Base-by-base conservation (phyloP, 768 basidiomycete species). In the Boletus coccyginus region DNA sequence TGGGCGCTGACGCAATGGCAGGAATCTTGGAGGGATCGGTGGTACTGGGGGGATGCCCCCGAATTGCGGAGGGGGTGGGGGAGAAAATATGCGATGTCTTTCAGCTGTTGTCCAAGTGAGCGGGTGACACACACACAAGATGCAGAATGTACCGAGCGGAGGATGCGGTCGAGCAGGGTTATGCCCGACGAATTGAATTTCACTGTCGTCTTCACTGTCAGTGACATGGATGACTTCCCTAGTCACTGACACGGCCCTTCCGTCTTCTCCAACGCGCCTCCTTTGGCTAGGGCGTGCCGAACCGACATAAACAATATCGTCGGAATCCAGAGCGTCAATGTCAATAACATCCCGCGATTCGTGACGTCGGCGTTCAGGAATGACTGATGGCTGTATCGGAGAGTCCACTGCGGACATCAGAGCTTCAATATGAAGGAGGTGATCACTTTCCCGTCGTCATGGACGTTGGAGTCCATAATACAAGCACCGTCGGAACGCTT, bases 11-110 rank as follows among this genome's bases (percentile, higher is more conserved):
- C 70, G 76, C 58, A 75, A 59, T 6, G 76, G 75, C 31, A 78
- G 57, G 24, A 78, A 78, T 31, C 76, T 66, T 24, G 62, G 62
- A 1, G 79, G 79, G 12, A 80, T 60, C 17, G 59, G 67, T 14
- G 87, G 88, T 0, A 88, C 82, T 1, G 86, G 85, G 1, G 87
- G 88, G 5, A 79, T 69, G 2, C 66, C 57, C 17, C 61, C 63
- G 27, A 68, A 62, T 48, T 72, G 73, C 14, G 73, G 72, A 33
- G 75, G 78, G 9, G 82, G 82, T 14, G 85, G 82, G 29, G 82
- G 82, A 1, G 81, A 76, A 45, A 74, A 70, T 33, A 78, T 62
- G 29, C 62, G 70, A 14, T 55, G 61, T 52, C 71, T 64, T 36
- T 52, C 47, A 8, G 53, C 64, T 66, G 27, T 36, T 17, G 33